phyloP scores from a whole-genome alignment of 176 grass and related monocot genomes.

The Musa schizocarpa region DNA sequence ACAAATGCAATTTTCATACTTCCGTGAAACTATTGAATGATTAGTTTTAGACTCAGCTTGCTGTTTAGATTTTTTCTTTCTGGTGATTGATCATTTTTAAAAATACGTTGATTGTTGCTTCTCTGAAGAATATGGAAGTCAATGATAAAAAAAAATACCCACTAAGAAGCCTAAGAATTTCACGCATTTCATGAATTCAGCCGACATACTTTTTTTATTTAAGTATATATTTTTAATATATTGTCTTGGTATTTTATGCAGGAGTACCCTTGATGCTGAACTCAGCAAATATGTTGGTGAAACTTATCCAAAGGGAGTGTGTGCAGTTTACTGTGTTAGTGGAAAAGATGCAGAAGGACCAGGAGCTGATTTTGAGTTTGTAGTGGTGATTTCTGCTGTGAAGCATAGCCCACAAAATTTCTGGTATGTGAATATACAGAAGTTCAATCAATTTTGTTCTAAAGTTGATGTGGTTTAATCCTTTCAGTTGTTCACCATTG shows the following conservation, averaged over 20 bases:
- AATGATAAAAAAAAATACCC: not conserved
- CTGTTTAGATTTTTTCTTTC: too few species aligned
- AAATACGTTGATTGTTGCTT: not conserved
- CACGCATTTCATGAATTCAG: too few species aligned
- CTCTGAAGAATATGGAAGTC: not conserved
- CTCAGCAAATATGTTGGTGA: conserved; percentile 74
- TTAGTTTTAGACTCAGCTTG: too few species aligned
- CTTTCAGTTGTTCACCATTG: not conserved
- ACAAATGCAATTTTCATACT: too few species aligned
- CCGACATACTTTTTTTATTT: not conserved
- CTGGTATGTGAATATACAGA: conserved; percentile 41
- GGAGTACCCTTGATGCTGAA: conserved; percentile 68
- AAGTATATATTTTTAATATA: not conserved
- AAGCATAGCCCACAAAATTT: conserved; percentile 88
- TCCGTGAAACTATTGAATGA: too few species aligned
- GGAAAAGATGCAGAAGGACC: conserved; percentile 79
- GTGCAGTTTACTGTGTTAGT: conserved; percentile 68
- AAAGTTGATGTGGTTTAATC: not conserved
- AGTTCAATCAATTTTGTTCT: not conserved
- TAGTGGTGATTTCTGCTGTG: conserved; percentile 62
- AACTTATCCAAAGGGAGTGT: conserved; percentile 82
- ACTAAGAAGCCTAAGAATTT: not conserved
- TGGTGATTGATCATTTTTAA: too few species aligned
- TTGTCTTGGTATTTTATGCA: conserved; percentile 24
- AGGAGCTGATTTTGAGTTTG: conserved; percentile 81